These are phyloP conservation scores for Chrysoporthe cubensis DNA, from an alignment of 2,329 filamentous ascomycete genomes.

Conservation along the genomic window DNA sequence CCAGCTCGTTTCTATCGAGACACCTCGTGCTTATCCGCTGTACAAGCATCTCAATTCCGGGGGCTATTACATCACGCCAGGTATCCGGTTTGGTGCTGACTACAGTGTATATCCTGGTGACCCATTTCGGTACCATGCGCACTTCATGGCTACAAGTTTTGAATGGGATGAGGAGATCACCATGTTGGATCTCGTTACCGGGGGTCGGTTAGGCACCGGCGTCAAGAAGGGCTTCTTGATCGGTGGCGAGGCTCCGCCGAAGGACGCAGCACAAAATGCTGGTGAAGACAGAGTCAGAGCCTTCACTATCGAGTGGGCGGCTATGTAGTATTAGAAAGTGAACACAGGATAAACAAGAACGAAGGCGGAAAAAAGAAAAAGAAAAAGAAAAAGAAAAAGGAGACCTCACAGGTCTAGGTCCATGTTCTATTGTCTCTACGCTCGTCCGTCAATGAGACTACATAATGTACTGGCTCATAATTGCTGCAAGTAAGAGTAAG, in stretches of 20 bases:
- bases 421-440: conserved; percentile 9
- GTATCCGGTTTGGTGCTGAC: conserved; percentile 90
- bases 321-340: conserved; percentile 64
- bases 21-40: conserved; percentile 68
- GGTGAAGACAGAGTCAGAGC: conserved; percentile 59
- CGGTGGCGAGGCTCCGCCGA: conserved; percentile 63
- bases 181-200: conserved; percentile 82
- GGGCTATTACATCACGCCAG: conserved; percentile 88
- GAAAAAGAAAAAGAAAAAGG: background rate
- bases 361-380: conserved; percentile 13
- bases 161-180: conserved; percentile 88
- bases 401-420: background rate
- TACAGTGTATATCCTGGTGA: conserved; percentile 97
- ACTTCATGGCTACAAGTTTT: conserved; percentile 84
- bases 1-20: conserved; percentile 30
- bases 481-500: background rate
- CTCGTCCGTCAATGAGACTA: background rate
- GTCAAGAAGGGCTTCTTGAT: conserved; percentile 96
- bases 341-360: background rate
- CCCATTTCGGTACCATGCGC: conserved; percentile 90
- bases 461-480: conserved; percentile 4
- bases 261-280: conserved; percentile 33
- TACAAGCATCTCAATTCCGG: conserved; percentile 78
- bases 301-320: conserved; percentile 92
- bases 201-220: conserved; percentile 85